Percentiles rank a stretch among this genome's conserved stretches.
Conservation (phyloP, 257 asterid genomes). For the Solanum chmielewskii region DNA sequence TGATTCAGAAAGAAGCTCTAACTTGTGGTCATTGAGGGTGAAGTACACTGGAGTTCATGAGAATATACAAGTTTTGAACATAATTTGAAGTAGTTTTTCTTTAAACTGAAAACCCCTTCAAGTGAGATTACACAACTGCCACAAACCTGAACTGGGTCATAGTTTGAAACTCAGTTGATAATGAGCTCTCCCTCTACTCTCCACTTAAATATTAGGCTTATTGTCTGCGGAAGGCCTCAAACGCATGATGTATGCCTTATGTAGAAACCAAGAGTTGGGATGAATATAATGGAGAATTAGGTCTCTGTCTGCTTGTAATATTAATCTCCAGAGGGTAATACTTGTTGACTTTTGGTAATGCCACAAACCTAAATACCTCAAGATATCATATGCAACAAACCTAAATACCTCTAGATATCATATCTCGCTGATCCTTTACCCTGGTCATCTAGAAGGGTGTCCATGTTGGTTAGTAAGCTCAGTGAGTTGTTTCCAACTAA, state of each 20-base stretch:
- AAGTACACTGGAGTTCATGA: background rate
- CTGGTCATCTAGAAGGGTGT: background rate
- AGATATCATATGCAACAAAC: background rate
- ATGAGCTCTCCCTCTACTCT: background rate
- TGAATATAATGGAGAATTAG: background rate
- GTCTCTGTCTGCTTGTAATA: background rate
- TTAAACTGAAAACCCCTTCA: background rate
- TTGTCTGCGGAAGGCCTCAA: background rate
- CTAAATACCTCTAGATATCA: background rate
- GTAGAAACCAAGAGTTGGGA: background rate
- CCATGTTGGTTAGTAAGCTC: background rate
- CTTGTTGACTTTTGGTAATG: background rate
- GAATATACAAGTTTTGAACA: background rate
- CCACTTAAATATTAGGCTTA: background rate
- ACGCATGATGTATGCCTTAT: background rate
- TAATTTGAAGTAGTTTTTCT: background rate
- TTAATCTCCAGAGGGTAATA: background rate
- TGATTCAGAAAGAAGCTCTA: background rate
- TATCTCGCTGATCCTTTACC: background rate
- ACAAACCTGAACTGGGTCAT: background rate
- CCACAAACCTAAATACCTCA: background rate
- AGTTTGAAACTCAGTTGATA: background rate
- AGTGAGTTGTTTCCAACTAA: background rate
- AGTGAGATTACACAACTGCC: background rate
- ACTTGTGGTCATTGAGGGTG: background rate